Evolutionary conservation across 1,139 yeast genomes (phyloP).

Genomic region (Hansenula lynferdii): DNA sequence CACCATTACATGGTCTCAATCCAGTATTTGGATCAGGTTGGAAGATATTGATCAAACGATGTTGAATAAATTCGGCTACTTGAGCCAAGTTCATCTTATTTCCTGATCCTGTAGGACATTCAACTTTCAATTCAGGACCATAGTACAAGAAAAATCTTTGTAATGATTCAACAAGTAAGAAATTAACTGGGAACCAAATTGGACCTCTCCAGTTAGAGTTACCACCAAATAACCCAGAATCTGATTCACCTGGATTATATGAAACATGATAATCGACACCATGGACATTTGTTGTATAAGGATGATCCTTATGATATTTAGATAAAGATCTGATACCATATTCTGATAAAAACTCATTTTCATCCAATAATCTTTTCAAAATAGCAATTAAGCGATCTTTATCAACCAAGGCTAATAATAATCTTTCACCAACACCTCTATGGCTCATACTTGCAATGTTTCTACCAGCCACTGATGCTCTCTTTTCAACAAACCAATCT

Average conservation of each 20-base stretch:
- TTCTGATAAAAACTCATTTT: slow-evolving; percentile 78
- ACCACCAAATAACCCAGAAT: slow-evolving; percentile 95
- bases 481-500: slow-evolving; percentile 79
- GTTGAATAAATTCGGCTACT: slow-evolving; percentile 90
- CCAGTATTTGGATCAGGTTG: slow-evolving; percentile 62
- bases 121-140: slow-evolving; percentile 82
- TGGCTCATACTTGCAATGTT: slow-evolving; percentile 86
- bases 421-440: slow-evolving; percentile 84
- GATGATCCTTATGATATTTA: slow-evolving; percentile 81
- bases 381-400: slow-evolving; percentile 77
- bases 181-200: slow-evolving; percentile 97
- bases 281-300: slow-evolving; percentile 82
- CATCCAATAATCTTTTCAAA: slow-evolving; percentile 80
- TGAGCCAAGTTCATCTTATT: slow-evolving; percentile 78
- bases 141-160: slow-evolving; percentile 88
- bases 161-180: slow-evolving; percentile 80
- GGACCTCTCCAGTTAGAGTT: slow-evolving; percentile 99
- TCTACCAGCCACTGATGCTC: slow-evolving; percentile 70
- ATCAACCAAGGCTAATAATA: slow-evolving; percentile 76
- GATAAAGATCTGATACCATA: slow-evolving; percentile 91
- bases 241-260: slow-evolving; percentile 91
- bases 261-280: slow-evolving; percentile 71
- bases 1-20: slow-evolving; percentile 79
- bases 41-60: slow-evolving; percentile 77
- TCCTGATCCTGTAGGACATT: slow-evolving; percentile 90